Conservation (phyloP, 192 early-diverging fungal genomes). For the Coemansia sp. region DNA sequence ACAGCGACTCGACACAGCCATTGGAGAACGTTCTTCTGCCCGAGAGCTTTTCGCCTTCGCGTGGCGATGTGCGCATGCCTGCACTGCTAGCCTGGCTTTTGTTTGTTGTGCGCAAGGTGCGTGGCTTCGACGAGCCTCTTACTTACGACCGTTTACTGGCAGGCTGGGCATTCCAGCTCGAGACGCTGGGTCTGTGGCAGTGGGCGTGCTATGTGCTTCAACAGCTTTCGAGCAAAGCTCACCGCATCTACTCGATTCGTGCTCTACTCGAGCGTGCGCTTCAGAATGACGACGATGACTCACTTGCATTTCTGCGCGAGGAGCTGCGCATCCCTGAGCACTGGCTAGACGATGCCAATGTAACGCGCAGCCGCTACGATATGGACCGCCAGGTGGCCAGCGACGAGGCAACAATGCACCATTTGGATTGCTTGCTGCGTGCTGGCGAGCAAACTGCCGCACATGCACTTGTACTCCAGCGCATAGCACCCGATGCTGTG, state of each 20-base stretch:
- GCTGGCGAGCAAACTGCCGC: conserved; percentile 53
- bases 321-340: conserved; percentile 61
- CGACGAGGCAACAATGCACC: conserved; percentile 26
- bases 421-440: conserved; percentile 47
- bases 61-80: conserved; percentile 68
- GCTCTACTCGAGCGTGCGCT: conserved; percentile 34
- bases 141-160: conserved; percentile 60
- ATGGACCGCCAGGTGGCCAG: conserved; percentile 26
- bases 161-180: conserved; percentile 70
- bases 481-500: conserved; percentile 61
- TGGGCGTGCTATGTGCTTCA: conserved; percentile 82
- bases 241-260: conserved; percentile 57
- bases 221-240: conserved; percentile 58
- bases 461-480: conserved; percentile 57
- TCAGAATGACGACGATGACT: conserved; percentile 13
- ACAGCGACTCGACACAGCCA: conserved; percentile 48
- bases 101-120: conserved; percentile 41
- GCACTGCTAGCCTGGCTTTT: conserved; percentile 69
- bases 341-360: conserved; percentile 59
- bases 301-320: conserved; percentile 61
- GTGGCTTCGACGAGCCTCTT: conserved; percentile 54
- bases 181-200: conserved; percentile 76
- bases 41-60: conserved; percentile 58
- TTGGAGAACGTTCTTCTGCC: conserved; percentile 67
- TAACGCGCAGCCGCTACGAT: conserved; percentile 57